A percentile compares a stretch with the other conserved stretches of the same genome.
These are phyloP conservation scores for Aschersonia sp. DNA, from an alignment of 2,329 filamentous ascomycete genomes.

Conservation along the genomic window DNA sequence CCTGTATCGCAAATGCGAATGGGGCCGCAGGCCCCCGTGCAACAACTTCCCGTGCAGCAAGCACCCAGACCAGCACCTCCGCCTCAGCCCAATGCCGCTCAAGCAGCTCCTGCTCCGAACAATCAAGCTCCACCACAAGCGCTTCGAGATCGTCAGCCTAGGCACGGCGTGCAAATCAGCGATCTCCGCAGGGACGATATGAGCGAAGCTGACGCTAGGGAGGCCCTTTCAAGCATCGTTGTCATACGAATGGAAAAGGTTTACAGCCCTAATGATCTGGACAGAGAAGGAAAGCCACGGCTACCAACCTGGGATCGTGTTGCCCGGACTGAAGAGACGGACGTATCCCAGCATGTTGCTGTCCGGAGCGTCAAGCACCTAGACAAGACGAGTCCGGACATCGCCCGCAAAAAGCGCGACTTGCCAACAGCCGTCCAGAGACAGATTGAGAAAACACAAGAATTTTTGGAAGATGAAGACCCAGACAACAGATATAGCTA, in stretches of 20 bases:
- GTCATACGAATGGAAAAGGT: constrained; percentile 28
- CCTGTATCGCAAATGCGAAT: no score
- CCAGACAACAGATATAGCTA: constrained; percentile 23
- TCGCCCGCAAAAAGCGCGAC: constrained; percentile 23
- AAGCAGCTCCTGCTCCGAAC: not conserved
- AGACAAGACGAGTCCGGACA: constrained; percentile 11
- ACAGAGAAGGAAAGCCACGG: constrained; percentile 18
- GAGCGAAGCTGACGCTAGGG: constrained; percentile 22
- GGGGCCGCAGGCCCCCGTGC: no score
- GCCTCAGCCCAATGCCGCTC: not conserved
- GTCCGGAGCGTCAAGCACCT: constrained; percentile 22
- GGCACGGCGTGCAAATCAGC: constrained; percentile 10
- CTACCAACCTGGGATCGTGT: constrained; percentile 26
- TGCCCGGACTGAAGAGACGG: constrained; percentile 15
- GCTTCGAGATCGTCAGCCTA: not conserved
- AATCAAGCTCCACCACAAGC: no score
- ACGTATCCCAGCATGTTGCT: constrained; percentile 22
- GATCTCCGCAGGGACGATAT: constrained; percentile 22
- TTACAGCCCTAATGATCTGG: constrained; percentile 15
- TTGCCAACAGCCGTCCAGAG: constrained; percentile 21
- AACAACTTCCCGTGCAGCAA: no score
- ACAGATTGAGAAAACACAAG: constrained; percentile 25
- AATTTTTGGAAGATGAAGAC: constrained; percentile 19
- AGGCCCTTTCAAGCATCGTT: constrained; percentile 23
- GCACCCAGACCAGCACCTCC: no score